Evolutionary conservation across 1,139 yeast species (phyloP).

Genomic region (Meyerozyma athensensis): DNA sequence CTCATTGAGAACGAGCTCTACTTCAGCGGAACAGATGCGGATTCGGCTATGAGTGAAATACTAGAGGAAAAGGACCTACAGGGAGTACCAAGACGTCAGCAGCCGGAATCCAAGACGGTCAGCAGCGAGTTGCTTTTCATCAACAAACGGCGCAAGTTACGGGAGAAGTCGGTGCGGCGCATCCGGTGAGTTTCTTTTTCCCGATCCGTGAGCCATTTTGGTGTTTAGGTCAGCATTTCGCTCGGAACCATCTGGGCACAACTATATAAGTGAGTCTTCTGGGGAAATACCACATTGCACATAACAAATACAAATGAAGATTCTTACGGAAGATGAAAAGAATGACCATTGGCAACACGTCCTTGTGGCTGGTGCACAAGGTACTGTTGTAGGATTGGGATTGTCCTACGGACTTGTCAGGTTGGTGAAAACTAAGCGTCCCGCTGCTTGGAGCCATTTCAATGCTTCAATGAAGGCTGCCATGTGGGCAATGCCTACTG

Average conservation of each 20-base stretch:
- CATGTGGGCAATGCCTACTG: conserved; percentile 56
- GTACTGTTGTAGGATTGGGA: conserved; percentile 51
- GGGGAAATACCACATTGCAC: background rate
- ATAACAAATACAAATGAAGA: conserved; percentile 45
- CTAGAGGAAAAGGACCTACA: conserved; percentile 12
- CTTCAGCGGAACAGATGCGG: conserved; percentile 29
- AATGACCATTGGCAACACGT: conserved; percentile 58
- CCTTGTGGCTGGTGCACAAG: conserved; percentile 57
- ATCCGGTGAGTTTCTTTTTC: conserved; percentile 1
- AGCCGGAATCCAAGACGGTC: conserved; percentile 14
- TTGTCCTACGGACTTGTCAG: conserved; percentile 47
- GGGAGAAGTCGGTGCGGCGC: conserved; percentile 15
- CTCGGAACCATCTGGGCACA: background rate
- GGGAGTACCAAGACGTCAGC: conserved; percentile 9
- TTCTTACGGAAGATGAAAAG: conserved; percentile 61
- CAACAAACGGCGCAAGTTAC: conserved; percentile 42
- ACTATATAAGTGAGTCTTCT: background rate
- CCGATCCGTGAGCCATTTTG: background rate
- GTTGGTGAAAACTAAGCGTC: conserved; percentile 19
- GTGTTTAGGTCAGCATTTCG: background rate
- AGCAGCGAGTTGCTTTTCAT: conserved; percentile 43
- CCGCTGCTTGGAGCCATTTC: conserved; percentile 15
- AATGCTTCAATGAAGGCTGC: conserved; percentile 53
- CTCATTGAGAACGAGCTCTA: conserved; percentile 40
- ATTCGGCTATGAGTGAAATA: conserved; percentile 18